These are phyloP conservation scores for Claviceps cyperi DNA, from an alignment of 2,329 filamentous ascomycete genomes.

Conservation along the genomic window DNA sequence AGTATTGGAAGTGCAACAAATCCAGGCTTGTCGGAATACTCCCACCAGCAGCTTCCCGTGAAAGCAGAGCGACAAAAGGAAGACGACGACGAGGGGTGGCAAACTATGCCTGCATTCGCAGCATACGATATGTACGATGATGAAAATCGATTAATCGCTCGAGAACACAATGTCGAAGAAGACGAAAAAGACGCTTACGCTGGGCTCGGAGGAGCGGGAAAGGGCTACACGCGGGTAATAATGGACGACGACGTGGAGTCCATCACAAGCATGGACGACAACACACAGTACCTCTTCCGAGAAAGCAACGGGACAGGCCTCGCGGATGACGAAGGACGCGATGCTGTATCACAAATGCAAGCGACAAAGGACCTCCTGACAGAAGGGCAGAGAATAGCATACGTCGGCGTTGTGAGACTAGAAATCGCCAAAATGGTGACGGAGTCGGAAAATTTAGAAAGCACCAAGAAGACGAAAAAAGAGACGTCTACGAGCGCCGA, in stretches of 20 bases:
- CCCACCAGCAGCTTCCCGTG: slow-evolving; percentile 63
- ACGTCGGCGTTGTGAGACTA: slow-evolving; percentile 78
- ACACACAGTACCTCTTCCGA: slow-evolving; percentile 91
- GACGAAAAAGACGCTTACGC: slow-evolving; percentile 54
- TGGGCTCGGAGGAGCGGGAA: slow-evolving; percentile 75
- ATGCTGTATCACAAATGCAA: slow-evolving; percentile 80
- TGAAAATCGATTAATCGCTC: slow-evolving; percentile 73
- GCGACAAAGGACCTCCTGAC: slow-evolving; percentile 91
- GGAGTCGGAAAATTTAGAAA: slow-evolving; percentile 47
- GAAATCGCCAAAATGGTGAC: slow-evolving; percentile 66
- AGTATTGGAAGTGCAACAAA: slow-evolving; percentile 10
- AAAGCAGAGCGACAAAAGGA: slow-evolving; percentile 39
- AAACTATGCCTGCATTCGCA: slow-evolving; percentile 86
- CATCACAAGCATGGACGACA: slow-evolving; percentile 90
- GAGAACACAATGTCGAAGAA: slow-evolving; percentile 60
- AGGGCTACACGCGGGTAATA: slow-evolving; percentile 89
- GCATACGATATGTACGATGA: slow-evolving; percentile 94
- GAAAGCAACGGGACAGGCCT: slow-evolving; percentile 44
- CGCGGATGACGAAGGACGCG: slow-evolving; percentile 58
- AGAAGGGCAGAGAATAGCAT: slow-evolving; percentile 89
- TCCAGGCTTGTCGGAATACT: slow-evolving; percentile 60
- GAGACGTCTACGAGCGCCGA: slow-evolving; percentile 55
- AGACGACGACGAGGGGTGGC: slow-evolving; percentile 61
- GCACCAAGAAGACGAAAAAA: slow-evolving; percentile 57
- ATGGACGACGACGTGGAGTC: slow-evolving; percentile 91